A percentile compares a stretch with the other conserved stretches of the same genome.
Conservation (phyloP, 1,139 yeast species). For the Hyphopichia buzzinii region DNA sequence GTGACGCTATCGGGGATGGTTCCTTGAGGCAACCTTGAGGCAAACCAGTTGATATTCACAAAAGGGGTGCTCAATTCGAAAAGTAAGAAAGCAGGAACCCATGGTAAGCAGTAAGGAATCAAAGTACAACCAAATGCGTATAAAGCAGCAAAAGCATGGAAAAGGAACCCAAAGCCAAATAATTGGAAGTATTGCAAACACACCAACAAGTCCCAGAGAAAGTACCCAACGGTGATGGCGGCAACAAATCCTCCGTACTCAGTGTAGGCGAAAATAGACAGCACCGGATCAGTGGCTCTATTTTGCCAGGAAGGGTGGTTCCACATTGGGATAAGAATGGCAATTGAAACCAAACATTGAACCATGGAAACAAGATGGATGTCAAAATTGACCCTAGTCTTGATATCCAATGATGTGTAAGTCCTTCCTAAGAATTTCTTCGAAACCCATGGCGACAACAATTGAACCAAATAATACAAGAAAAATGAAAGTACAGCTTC, state of each 20-base stretch:
- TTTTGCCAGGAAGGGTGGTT: conserved; percentile 46
- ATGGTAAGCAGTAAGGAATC: conserved; percentile 59
- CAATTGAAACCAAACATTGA: conserved; percentile 64
- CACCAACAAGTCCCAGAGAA: conserved; percentile 83
- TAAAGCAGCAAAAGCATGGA: conserved; percentile 85
- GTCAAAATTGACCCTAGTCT: conserved; percentile 69
- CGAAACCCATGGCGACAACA: conserved; percentile 37
- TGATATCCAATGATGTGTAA: conserved; percentile 46
- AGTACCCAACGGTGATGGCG: conserved; percentile 78
- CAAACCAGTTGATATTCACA: conserved; percentile 89
- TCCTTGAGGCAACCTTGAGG: conserved; percentile 67
- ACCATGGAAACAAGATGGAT: conserved; percentile 88
- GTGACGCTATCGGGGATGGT: conserved; percentile 51
- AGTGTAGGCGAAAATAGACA: conserved; percentile 59
- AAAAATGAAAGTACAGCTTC: conserved; percentile 41
- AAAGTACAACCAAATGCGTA: conserved; percentile 63
- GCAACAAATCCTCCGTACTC: conserved; percentile 74
- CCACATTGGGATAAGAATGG: conserved; percentile 58
- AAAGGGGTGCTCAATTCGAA: conserved; percentile 95
- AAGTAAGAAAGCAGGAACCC: conserved; percentile 77
- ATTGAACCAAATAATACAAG: conserved; percentile 39
- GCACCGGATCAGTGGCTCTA: conserved; percentile 40
- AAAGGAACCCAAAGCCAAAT: conserved; percentile 79
- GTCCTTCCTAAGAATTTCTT: conserved; percentile 37
- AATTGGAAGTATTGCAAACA: conserved; percentile 58